Evolutionary conservation across 1,284 basidiomycete genomes (phyloP).

Genomic region (Cryptococcus depauperatus): DNA sequence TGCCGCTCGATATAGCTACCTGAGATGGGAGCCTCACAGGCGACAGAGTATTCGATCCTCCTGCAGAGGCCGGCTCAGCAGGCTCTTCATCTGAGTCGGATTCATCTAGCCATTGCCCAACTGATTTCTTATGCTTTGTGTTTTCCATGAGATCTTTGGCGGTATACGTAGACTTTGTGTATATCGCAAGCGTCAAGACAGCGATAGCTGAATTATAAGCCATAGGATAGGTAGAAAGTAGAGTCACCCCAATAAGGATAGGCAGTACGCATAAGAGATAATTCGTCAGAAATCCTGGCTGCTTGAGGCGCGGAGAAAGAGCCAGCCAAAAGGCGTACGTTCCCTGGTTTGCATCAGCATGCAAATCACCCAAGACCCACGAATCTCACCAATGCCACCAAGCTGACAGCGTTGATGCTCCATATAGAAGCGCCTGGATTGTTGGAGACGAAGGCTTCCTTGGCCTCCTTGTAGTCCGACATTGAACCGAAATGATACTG

Average conservation of each 20-base stretch:
- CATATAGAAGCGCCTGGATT: slow-evolving; percentile 66
- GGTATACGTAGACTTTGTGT: background rate
- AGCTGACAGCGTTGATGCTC: slow-evolving; percentile 66
- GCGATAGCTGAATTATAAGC: slow-evolving; percentile 53
- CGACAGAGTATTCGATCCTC: slow-evolving; percentile 2
- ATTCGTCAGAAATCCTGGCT: slow-evolving; percentile 47
- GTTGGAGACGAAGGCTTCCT: slow-evolving; percentile 80
- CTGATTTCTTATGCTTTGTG: slow-evolving; percentile 13
- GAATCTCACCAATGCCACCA: slow-evolving; percentile 57
- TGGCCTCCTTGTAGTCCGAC: slow-evolving; percentile 64
- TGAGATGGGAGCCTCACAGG: slow-evolving; percentile 14
- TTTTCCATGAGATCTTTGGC: background rate
- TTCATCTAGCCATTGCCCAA: slow-evolving; percentile 40
- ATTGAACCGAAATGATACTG: too few species aligned
- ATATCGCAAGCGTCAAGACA: slow-evolving; percentile 1
- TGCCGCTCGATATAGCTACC: slow-evolving; percentile 6
- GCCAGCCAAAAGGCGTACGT: slow-evolving; percentile 63
- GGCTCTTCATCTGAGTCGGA: slow-evolving; percentile 37
- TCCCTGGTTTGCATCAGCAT: slow-evolving; percentile 47
- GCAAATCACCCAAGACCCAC: slow-evolving; percentile 1
- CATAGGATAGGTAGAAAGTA: slow-evolving; percentile 57
- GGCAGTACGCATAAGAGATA: slow-evolving; percentile 64
- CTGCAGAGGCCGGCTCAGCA: slow-evolving; percentile 16
- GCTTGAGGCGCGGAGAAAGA: slow-evolving; percentile 43
- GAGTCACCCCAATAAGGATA: slow-evolving; percentile 67